Evolutionary conservation across 768 basidiomycete species (phyloP).

Genomic region (Myochromella boudieri): DNA sequence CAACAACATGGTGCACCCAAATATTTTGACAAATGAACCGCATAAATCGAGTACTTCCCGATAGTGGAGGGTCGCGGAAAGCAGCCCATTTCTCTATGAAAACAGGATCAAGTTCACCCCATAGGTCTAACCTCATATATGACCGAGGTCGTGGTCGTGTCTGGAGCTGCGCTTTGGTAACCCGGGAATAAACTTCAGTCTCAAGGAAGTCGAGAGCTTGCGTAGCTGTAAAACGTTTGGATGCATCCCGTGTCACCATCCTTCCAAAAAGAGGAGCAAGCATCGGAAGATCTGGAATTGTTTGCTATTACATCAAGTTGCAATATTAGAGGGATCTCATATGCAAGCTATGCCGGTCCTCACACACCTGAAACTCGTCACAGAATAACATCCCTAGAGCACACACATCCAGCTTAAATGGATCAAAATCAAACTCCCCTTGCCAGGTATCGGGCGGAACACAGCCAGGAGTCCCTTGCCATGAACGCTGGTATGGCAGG

Average conservation of each 20-base stretch:
- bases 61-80: slow-evolving; percentile 17
- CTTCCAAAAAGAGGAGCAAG: slow-evolving; percentile 11
- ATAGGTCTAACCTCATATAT: slow-evolving; percentile 17
- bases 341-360: not conserved
- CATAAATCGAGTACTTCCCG: not conserved
- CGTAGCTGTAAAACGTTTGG: slow-evolving; percentile 5
- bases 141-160: not conserved
- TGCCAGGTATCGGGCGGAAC: slow-evolving; percentile 15
- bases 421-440: slow-evolving; percentile 26
- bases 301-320: not conserved
- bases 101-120: slow-evolving; percentile 15
- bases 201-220: slow-evolving; percentile 12
- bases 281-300: slow-evolving; percentile 2
- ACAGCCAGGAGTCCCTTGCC: not conserved
- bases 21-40: slow-evolving; percentile 1
- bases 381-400: slow-evolving; percentile 16
- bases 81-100: slow-evolving; percentile 19
- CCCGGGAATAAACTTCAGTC: not conserved
- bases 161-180: not conserved
- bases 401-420: slow-evolving; percentile 25
- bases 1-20: not conserved
- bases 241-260: slow-evolving; percentile 7
- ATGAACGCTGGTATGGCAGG: slow-evolving; percentile 8
- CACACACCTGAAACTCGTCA: slow-evolving; percentile 11
- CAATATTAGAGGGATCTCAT: too few relatives aligned